Conservation (phyloP, 805 yeast genomes). For the Debaryomyces prosopidis region DNA sequence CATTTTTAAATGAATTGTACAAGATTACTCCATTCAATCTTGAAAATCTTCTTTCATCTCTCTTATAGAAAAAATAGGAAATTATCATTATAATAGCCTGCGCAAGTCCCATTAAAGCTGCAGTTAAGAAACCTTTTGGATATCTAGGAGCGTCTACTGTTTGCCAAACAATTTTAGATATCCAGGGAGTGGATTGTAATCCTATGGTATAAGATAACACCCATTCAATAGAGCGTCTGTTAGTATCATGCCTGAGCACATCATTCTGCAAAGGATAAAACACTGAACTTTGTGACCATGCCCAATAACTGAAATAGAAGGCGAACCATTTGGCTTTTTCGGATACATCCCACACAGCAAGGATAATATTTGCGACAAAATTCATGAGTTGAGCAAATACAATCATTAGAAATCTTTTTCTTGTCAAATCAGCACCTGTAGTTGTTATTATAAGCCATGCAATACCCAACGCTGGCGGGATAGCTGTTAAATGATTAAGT, state of each 20-base stretch:
- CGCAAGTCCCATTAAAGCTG: conserved; percentile 47
- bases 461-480: conserved; percentile 47
- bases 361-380: conserved; percentile 51
- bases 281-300: conserved; percentile 66
- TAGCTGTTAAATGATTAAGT: conserved; percentile 44
- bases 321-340: conserved; percentile 66
- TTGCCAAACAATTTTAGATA: conserved; percentile 51
- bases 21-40: conserved; percentile 27
- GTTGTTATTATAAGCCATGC: conserved; percentile 40
- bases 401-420: conserved; percentile 57
- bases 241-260: conserved; percentile 56
- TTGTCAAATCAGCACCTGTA: conserved; percentile 38
- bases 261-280: conserved; percentile 60
- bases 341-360: conserved; percentile 62
- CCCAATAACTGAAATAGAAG: conserved; percentile 57
- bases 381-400: conserved; percentile 54
- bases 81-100: conserved; percentile 52
- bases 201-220: conserved; percentile 56
- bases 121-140: conserved; percentile 52
- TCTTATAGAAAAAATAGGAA: conserved; percentile 47
- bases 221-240: conserved; percentile 56
- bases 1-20: conserved; percentile 20
- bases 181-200: conserved; percentile 56
- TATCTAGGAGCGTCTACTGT: conserved; percentile 61
- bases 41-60: conserved; percentile 25